A percentile compares a stretch with the other conserved stretches of the same genome.
phyloP scores from a whole-genome alignment of 2,329 filamentous ascomycete species.

The Amphichorda felina region DNA sequence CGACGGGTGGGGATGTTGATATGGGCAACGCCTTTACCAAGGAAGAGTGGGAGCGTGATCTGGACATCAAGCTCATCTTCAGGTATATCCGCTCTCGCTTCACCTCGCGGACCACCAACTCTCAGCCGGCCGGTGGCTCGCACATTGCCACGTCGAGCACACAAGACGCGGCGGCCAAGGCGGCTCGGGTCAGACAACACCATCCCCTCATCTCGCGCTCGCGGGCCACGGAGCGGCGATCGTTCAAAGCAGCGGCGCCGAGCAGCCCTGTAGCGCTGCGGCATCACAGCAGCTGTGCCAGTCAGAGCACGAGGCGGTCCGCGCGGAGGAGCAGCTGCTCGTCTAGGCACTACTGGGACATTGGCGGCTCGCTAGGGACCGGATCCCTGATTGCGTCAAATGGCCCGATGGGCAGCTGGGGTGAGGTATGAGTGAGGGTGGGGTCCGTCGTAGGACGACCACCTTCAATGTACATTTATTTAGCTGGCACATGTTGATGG shows the following conservation, averaged over 20 bases:
- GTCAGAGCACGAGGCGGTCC: conserved; percentile 71
- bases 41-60: conserved; percentile 87
- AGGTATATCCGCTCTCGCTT: conserved; percentile 73
- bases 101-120: conserved; percentile 33
- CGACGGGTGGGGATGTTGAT: conserved; percentile 10
- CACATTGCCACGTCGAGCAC: conserved; percentile 36
- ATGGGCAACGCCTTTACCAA: conserved; percentile 36
- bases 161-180: conserved; percentile 62
- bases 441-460: too few species aligned
- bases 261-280: conserved; percentile 33
- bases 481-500: too few species aligned
- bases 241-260: conserved; percentile 42
- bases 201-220: conserved; percentile 67
- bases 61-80: conserved; percentile 88
- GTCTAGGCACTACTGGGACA: conserved; percentile 84
- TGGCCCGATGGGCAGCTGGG: conserved; percentile 66
- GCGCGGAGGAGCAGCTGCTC: conserved; percentile 57
- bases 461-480: too few species aligned
- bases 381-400: conserved; percentile 57
- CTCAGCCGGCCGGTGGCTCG: conserved; percentile 24
- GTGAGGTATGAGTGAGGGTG: too few species aligned
- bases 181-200: conserved; percentile 75
- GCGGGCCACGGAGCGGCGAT: conserved; percentile 39
- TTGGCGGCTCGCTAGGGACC: conserved; percentile 69
- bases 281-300: conserved; percentile 63